Evolutionary conservation across 768 basidiomycete species (phyloP), one percentile per base, ranked within the genome.

Genomic region (Pleurotus ostreatus): DNA sequence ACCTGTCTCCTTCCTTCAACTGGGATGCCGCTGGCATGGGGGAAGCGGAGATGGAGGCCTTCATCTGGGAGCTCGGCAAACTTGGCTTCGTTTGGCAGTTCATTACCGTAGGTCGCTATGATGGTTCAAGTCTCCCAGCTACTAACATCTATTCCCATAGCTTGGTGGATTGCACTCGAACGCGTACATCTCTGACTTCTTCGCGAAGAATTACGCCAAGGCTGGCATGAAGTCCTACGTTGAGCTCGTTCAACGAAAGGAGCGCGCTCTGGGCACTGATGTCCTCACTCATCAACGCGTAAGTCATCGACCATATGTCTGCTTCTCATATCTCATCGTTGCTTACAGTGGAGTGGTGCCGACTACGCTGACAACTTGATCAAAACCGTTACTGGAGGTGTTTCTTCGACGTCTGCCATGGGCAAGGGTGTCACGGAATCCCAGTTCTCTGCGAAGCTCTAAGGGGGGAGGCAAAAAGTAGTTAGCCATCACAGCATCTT

Each of bases 151-250:
- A 44, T 16, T 40, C 37, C 47, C 59, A 2, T 66, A 97, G 94
- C 91, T 99, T 59, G 97, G 84, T 44, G 97, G 97, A 56, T 79
- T 99, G 43, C 97, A 99, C 70, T 96, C 95, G 58, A 99, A 97
- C 71, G 97, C 88, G 26, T 96, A 94, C 71, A 98, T 98, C 68
- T 92, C 88, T 62, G 94, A 98, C 68, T 73, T 89, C 20, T 98
- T 99, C 70, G 96, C 97, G 3, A 71, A 83, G 62, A 81, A 88
- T 52, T 98, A 85, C 68, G 88, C 93, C 38, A 88, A 86, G 71
- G 95, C 96, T 60, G 97, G 96, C 41, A 99, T 99, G 97, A 94
- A 98, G 71, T 97, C 97, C 1, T 99, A 98, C 67, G 95, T 98
- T 60, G 92, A 95, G 73, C 76, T 98, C 57, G 78, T 99, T 54